Conservation (phyloP, 208 protist genomes). For the Balamuthia mandrillaris region DNA sequence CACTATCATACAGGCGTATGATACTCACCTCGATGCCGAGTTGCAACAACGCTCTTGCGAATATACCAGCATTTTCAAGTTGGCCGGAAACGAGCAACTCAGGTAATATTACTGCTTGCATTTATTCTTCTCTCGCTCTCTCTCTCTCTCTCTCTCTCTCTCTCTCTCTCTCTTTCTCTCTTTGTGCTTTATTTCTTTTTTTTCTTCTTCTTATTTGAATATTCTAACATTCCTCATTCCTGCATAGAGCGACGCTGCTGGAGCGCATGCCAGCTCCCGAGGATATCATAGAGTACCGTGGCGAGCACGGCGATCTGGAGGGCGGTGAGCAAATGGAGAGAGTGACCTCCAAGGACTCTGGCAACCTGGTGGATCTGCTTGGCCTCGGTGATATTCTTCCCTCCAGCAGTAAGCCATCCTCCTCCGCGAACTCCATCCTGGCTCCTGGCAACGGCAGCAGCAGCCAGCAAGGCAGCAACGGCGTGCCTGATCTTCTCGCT, state of each 20-base stretch:
- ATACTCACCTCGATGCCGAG: constrained; percentile 38
- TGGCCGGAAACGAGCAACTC: background rate
- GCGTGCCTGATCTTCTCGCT: no score
- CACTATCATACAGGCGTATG: constrained; percentile 81
- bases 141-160: background rate
- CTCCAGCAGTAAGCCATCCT: no score
- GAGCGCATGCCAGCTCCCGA: constrained; percentile 33
- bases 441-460: no score
- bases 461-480: no score
- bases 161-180: background rate
- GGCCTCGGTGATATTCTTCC: no score
- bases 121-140: background rate
- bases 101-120: background rate
- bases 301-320: background rate
- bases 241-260: background rate
- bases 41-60: constrained; percentile 52
- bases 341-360: no score
- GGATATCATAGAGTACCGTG: no score
- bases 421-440: no score
- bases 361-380: no score
- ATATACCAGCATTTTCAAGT: constrained; percentile 10
- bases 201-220: background rate
- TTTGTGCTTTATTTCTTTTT: background rate
- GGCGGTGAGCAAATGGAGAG: background rate
- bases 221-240: background rate